These are phyloP conservation scores for Saccharomycopsis microspora DNA, from an alignment of 805 yeast genomes.

Conservation along the genomic window DNA sequence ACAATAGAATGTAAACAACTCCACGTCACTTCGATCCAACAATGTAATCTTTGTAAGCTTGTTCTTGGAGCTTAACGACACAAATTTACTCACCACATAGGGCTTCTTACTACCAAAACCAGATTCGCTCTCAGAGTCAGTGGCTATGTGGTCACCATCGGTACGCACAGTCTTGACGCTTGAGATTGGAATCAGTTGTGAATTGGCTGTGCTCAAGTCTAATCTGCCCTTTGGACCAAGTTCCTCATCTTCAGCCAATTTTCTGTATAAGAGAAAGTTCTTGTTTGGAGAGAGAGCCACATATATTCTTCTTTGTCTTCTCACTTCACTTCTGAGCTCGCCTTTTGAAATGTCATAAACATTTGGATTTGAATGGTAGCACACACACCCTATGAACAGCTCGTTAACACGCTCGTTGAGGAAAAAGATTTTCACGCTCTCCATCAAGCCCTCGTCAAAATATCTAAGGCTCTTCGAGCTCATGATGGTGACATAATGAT, in stretches of 20 bases:
- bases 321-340: background rate
- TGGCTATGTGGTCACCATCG: background rate
- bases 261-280: constrained; percentile 1
- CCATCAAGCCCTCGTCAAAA: constrained; percentile 1
- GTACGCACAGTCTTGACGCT: constrained; percentile 1
- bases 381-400: constrained; percentile 1
- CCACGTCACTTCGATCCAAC: background rate
- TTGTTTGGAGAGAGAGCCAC: constrained; percentile 7
- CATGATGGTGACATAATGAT: constrained; percentile 2
- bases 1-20: constrained; percentile 1
- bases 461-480: background rate
- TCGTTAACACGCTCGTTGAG: constrained; percentile 7
- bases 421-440: constrained; percentile 5
- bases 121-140: background rate
- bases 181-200: constrained; percentile 1
- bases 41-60: constrained; percentile 2
- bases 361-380: constrained; percentile 4
- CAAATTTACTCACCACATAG: background rate
- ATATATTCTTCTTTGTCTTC: background rate
- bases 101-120: background rate
- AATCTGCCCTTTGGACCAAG: background rate
- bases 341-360: background rate
- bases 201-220: constrained; percentile 2
- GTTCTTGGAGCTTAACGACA: background rate
- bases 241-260: background rate